These are phyloP conservation scores for Petunia hybrid DNA, from an alignment of 305 asterid species.

Conservation along the genomic window DNA sequence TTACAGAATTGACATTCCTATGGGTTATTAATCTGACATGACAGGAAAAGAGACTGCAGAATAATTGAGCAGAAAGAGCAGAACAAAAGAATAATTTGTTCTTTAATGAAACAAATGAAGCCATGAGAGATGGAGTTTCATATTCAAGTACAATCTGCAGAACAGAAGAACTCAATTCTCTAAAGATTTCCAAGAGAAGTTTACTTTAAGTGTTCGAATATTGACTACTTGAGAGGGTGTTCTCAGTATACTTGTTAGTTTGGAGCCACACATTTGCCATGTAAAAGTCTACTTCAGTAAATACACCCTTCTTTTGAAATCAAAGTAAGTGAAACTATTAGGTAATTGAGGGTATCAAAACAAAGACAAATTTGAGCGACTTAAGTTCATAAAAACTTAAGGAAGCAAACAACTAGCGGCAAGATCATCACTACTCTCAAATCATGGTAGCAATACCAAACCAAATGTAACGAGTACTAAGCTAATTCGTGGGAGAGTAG, in stretches of 20 bases:
- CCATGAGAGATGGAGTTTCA: not conserved
- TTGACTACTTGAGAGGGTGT: not conserved
- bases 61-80: not conserved
- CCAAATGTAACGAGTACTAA: not conserved
- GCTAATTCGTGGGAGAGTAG: not conserved
- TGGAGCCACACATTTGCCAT: not conserved
- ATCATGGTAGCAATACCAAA: not conserved
- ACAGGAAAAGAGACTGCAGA: no score
- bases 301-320: not conserved
- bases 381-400: not conserved
- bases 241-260: not conserved
- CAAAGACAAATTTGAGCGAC: not conserved
- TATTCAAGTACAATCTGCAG: not conserved
- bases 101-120: not conserved
- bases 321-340: not conserved
- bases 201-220: not conserved
- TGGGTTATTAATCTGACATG: not conserved
- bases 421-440: not conserved
- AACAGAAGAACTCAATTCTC: not conserved
- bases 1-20: not conserved
- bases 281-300: not conserved
- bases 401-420: constrained; percentile 1
- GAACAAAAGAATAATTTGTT: not conserved
- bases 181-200: not conserved
- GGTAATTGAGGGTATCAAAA: not conserved